Base-by-base conservation (phyloP, 2,329 filamentous ascomycete species). In the Fusarium azukiicola region DNA sequence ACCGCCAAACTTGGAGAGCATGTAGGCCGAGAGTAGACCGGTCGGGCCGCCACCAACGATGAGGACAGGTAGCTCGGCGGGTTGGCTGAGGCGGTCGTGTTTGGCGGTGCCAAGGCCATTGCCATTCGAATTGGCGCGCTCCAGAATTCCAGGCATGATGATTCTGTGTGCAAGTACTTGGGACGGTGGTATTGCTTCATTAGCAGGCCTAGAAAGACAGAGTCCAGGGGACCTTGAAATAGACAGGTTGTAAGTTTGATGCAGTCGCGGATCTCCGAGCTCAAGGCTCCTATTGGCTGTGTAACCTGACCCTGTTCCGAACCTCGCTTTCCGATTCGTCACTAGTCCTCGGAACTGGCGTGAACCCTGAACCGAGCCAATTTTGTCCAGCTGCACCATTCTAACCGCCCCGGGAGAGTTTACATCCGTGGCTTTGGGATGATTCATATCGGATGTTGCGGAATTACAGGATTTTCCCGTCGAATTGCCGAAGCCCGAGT, bases 1-100 rank as follows among this genome's bases (percentile, higher is more conserved):
- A n/a, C n/a, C n/a, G n/a, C 56, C 56, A 44, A 63, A 42, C 17
- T 63, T 63, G 56, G 56, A 63, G 8, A 63, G 56, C 56, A 63
- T 63, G 38, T 63, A 63, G 36, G 56, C 56, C 14, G 56, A 63
- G 14, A 63, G 38, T 42, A 63, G 14, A 9, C 56, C 56, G 7
- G 56, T 63, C n/a, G 56, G 56, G 6, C 56, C 56, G 17, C 56
- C 38, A 5, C 56, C 56, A 7, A 63, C 56, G 23, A 63, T 63
- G 3, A 63, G 56, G 8, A 63, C 36, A 16, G 56, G 38, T 9
- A 42, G 40, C 17, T 63, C 56, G 14, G 56, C 9, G 21, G 38
- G 21, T 6, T 63, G 36, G 8, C 6, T 3, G 23, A 5, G 56
- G 38, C n/a, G 3, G n/a, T 23, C 36, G 2, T 23, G 21, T 3